Conservation (phyloP, 1,284 basidiomycete genomes). For the Boletus smithii region DNA sequence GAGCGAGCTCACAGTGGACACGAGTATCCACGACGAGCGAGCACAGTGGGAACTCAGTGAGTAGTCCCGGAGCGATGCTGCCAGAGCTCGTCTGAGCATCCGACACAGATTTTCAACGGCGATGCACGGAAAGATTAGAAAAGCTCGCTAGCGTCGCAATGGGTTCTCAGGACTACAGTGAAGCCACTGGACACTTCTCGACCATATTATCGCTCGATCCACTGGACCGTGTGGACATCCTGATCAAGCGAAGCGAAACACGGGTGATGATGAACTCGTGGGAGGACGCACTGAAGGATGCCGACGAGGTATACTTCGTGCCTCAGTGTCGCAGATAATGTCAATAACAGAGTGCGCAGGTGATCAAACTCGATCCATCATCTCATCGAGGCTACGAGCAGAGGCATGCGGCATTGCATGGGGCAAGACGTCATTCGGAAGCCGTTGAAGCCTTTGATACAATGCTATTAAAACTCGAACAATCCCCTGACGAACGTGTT, state of each 20-base stretch:
- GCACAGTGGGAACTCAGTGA: neutral
- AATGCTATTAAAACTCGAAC: neutral
- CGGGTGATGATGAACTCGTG: neutral
- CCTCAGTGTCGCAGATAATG: neutral
- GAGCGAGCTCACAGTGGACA: neutral
- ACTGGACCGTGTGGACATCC: neutral
- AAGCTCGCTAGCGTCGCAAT: neutral
- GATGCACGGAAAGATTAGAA: neutral
- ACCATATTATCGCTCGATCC: neutral
- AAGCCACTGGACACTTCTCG: neutral
- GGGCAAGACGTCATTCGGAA: neutral
- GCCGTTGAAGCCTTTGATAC: neutral
- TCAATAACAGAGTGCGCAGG: neutral
- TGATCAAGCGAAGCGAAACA: neutral
- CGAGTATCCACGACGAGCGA: neutral
- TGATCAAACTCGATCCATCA: neutral
- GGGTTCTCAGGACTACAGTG: too few species aligned
- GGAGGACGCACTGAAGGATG: slow-evolving; percentile 3
- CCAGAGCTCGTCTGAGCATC: neutral
- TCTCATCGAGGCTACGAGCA: slow-evolving; percentile 1
- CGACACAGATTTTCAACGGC: neutral
- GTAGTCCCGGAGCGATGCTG: neutral
- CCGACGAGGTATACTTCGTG: slow-evolving; percentile 1
- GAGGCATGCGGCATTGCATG: neutral
- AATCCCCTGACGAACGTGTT: neutral